Conservation (phyloP, 352 stramenopile genomes). For the Globisporangium camurandrum region DNA sequence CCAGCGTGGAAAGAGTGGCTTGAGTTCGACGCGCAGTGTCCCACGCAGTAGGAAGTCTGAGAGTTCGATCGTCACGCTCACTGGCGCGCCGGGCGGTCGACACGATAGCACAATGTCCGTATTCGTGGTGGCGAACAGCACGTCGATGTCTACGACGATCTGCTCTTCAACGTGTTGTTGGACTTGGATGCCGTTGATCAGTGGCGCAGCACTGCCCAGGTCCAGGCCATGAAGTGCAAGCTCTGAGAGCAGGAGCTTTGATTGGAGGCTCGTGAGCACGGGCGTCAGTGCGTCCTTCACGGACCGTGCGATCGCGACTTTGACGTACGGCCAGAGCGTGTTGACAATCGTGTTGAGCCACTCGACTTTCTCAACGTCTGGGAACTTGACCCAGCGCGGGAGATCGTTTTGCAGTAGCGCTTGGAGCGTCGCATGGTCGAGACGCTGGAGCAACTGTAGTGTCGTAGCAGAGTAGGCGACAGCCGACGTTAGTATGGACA, state of each 20-base stretch:
- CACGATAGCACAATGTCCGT: constrained; percentile 37
- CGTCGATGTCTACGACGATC: constrained; percentile 33
- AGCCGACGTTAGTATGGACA: neutral
- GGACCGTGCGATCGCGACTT: constrained; percentile 26
- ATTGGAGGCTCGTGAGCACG: constrained; percentile 25
- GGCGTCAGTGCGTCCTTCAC: constrained; percentile 30
- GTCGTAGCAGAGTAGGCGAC: too few species aligned
- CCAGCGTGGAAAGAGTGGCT: constrained; percentile 39
- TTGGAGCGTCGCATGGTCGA: constrained; percentile 30
- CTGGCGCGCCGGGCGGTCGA: constrained; percentile 21
- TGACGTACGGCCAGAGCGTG: constrained; percentile 43
- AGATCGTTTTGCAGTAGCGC: constrained; percentile 35
- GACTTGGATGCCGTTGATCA: constrained; percentile 39
- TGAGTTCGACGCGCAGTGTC: constrained; percentile 32
- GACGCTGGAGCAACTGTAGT: constrained; percentile 26
- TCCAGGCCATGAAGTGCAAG: constrained; percentile 32
- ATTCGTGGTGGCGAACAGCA: constrained; percentile 35
- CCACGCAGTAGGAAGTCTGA: constrained; percentile 36
- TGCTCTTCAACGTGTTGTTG: constrained; percentile 32
- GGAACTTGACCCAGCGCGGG: constrained; percentile 37
- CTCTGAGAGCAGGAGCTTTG: constrained; percentile 35
- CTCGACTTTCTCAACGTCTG: constrained; percentile 39
- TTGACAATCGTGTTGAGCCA: constrained; percentile 35
- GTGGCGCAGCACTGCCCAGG: constrained; percentile 27
- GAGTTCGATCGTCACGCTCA: constrained; percentile 31